These are phyloP conservation scores for Dunaliella primolecta DNA, from an alignment of 139 green algal species.

Conservation along the genomic window DNA sequence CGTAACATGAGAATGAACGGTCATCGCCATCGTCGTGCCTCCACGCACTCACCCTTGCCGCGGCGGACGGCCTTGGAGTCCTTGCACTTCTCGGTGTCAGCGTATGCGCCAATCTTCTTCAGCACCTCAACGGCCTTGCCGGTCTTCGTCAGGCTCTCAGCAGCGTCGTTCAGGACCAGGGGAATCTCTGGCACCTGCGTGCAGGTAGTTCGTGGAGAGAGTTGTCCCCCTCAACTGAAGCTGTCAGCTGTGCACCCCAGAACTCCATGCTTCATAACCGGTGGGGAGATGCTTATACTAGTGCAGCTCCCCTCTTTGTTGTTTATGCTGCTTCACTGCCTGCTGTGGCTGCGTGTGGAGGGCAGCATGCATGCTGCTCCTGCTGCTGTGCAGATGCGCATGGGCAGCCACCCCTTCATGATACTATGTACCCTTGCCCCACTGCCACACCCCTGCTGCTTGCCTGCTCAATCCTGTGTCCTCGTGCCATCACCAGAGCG, in stretches of 20 bases:
- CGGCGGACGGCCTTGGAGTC: conserved; percentile 76
- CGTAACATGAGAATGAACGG: no score
- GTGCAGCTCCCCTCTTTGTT: no score
- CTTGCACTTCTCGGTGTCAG: conserved; percentile 89
- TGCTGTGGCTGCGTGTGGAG: not conserved
- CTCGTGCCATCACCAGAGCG: conserved; percentile 92
- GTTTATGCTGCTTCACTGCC: no score
- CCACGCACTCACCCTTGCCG: conserved; percentile 77
- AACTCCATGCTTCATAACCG: conserved; percentile 3
- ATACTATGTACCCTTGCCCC: not conserved
- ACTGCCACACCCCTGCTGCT: not conserved
- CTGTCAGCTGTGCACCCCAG: not conserved
- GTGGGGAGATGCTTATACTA: no score
- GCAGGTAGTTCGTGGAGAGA: not conserved
- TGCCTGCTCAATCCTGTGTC: conserved; percentile 86
- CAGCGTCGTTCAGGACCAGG: conserved; percentile 87
- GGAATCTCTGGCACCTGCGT: conserved; percentile 89
- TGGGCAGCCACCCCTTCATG: not conserved
- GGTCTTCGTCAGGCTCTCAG: conserved; percentile 90
- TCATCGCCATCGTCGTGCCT: not conserved
- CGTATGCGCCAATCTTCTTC: conserved; percentile 78
- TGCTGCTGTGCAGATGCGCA: not conserved
- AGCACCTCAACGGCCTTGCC: conserved; percentile 85
- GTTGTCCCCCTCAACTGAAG: not conserved
- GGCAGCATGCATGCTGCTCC: not conserved